Percentiles rank a stretch among this genome's conserved stretches.
Conservation (phyloP, 163 green algal genomes). For the Scenedesmus sp. region DNA sequence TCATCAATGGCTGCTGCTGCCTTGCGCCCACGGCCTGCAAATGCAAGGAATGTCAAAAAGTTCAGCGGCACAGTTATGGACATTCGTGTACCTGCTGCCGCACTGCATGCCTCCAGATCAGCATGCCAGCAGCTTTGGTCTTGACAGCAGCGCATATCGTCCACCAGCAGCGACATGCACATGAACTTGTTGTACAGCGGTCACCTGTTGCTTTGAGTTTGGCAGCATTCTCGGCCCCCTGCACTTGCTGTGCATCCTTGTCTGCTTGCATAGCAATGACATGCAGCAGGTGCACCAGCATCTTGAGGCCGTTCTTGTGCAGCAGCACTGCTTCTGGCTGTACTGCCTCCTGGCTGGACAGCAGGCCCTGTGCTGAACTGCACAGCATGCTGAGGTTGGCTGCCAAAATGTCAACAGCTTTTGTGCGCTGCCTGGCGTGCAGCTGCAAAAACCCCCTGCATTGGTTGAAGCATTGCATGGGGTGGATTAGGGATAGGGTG, state of each 20-base stretch:
- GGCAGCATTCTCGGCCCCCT: conserved; percentile 30
- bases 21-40: conserved; percentile 31
- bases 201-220: background rate
- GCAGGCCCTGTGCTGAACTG: conserved; percentile 26
- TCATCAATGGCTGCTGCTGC: background rate
- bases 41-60: background rate
- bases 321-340: background rate
- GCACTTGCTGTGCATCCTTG: background rate
- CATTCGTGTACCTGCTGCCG: background rate
- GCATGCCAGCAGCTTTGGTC: background rate
- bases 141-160: background rate
- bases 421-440: background rate
- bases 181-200: background rate
- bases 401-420: conserved; percentile 26
- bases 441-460: conserved; percentile 28
- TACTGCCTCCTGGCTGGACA: background rate
- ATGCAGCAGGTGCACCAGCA: conserved; percentile 48
- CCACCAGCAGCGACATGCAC: background rate
- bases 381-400: conserved; percentile 28
- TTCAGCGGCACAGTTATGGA: background rate
- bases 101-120: background rate
- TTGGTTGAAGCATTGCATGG: background rate
- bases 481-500: background rate
- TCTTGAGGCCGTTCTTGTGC: conserved; percentile 36
- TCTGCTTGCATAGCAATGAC: conserved; percentile 31